A percentile compares a stretch with the other conserved stretches of the same genome.
These are phyloP conservation scores for Crotalaria pallida DNA, from an alignment of 306 rosid genomes.

Conservation along the genomic window DNA sequence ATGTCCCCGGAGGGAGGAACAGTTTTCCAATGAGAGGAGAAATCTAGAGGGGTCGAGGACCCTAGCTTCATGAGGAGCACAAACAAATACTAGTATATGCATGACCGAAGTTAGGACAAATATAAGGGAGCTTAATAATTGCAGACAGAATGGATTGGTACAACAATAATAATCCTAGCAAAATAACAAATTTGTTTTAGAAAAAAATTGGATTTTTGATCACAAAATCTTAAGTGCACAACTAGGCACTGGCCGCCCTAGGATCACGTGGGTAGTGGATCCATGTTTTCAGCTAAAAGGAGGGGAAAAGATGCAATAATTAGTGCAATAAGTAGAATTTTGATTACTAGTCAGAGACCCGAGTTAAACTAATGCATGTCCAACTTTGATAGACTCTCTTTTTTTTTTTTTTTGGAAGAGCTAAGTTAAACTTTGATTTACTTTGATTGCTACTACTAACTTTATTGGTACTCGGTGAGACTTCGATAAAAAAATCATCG, in stretches of 20 bases:
- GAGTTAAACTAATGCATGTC: too few species aligned
- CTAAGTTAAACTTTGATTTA: too few species aligned
- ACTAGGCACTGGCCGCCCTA: slow-evolving; percentile 9
- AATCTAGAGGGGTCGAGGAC: slow-evolving; percentile 33
- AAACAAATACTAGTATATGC: slow-evolving; percentile 9
- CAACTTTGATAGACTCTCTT: too few species aligned
- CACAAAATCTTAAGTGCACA: slow-evolving; percentile 13
- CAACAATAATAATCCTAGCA: not conserved
- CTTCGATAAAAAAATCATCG: too few species aligned
- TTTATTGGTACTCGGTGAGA: too few species aligned
- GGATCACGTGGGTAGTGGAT: slow-evolving; percentile 32
- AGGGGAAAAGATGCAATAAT: not conserved
- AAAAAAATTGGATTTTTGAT: not conserved
- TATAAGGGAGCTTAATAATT: slow-evolving; percentile 4
- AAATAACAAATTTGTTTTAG: not conserved
- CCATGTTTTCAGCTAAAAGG: slow-evolving; percentile 9
- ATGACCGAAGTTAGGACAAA: slow-evolving; percentile 19
- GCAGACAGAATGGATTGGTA: not conserved
- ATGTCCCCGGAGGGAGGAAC: slow-evolving; percentile 1
- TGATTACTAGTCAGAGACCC: too few species aligned
- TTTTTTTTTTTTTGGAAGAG: too few species aligned
- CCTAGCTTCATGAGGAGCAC: not conserved
- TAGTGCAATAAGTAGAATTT: not conserved
- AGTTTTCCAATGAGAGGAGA: slow-evolving; percentile 17
- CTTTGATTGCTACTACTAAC: too few species aligned